phyloP scores from a whole-genome alignment of 1,284 basidiomycete genomes.

The Sphagnurus paluster region DNA sequence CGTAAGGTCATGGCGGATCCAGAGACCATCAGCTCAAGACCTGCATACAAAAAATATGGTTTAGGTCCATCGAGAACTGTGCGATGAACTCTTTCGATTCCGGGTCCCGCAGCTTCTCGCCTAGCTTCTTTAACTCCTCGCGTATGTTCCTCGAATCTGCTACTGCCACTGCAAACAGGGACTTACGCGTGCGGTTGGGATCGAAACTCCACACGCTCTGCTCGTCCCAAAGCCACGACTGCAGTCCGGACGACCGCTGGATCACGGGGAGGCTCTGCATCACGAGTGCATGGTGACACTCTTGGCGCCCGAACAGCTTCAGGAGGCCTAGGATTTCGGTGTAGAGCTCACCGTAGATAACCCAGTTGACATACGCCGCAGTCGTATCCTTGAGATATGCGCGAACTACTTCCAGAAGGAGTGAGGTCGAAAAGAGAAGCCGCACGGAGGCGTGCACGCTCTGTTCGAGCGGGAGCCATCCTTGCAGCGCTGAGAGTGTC shows the following conservation, averaged over 20 bases:
- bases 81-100: background rate
- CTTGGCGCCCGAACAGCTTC: background rate
- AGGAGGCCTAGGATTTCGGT: slow-evolving; percentile 1
- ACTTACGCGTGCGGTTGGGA: background rate
- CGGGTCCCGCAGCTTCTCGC: background rate
- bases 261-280: background rate
- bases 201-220: background rate
- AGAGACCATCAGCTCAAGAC: background rate
- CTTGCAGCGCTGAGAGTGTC: slow-evolving; percentile 6
- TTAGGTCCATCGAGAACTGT: slow-evolving; percentile 3
- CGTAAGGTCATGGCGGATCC: background rate
- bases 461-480: slow-evolving; percentile 13
- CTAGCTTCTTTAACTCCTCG: background rate
- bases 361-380: slow-evolving; percentile 3
- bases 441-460: slow-evolving; percentile 10
- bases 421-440: slow-evolving; percentile 15
- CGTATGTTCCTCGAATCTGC: slow-evolving; percentile 1
- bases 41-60: slow-evolving; percentile 1
- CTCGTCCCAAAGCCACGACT: slow-evolving; percentile 3
- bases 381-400: slow-evolving; percentile 9
- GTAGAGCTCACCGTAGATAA: slow-evolving; percentile 4
- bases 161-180: background rate
- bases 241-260: slow-evolving; percentile 1
- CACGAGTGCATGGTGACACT: background rate
- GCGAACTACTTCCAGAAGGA: slow-evolving; percentile 17